phyloP scores from a whole-genome alignment of 78 protist species.

The Speleostelium caveatum region DNA sequence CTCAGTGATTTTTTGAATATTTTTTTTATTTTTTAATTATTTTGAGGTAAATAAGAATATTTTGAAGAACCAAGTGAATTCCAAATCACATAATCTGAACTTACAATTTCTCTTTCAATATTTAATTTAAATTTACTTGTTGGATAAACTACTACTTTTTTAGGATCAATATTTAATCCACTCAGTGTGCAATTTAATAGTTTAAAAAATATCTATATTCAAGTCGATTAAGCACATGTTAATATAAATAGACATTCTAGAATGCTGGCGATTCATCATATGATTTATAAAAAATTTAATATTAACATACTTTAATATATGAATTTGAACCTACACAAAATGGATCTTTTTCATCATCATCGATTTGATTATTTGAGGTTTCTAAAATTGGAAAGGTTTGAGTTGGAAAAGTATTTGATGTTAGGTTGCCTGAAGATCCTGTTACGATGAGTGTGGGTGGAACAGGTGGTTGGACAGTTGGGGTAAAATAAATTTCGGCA shows the following conservation, averaged over 20 bases:
- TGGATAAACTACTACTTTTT: slow-evolving; percentile 65
- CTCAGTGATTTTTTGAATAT: too few relatives aligned
- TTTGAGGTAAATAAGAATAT: slow-evolving; percentile 19
- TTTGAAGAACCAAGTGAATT: slow-evolving; percentile 44
- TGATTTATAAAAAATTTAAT: too few relatives aligned
- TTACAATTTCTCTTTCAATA: slow-evolving; percentile 49
- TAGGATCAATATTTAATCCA: slow-evolving; percentile 52
- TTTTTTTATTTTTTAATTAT: too few relatives aligned
- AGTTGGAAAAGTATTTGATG: slow-evolving; percentile 25
- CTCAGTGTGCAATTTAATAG: slow-evolving; percentile 11
- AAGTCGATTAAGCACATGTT: too few relatives aligned
- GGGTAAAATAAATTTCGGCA: slow-evolving; percentile 28
- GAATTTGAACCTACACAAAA: slow-evolving; percentile 48
- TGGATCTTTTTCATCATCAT: slow-evolving; percentile 47
- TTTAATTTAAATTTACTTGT: slow-evolving; percentile 52
- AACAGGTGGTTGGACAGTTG: not conserved
- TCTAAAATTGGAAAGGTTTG: slow-evolving; percentile 35
- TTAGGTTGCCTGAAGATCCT: slow-evolving; percentile 16
- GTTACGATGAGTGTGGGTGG: slow-evolving; percentile 60
- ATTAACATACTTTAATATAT: slow-evolving; percentile 17
- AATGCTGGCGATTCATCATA: too few relatives aligned
- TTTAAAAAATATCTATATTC: slow-evolving; percentile 31
- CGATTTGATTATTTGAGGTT: not conserved
- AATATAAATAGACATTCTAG: too few relatives aligned
- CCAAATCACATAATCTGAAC: slow-evolving; percentile 72